These are phyloP conservation scores for Pyrenopolyporus hunteri DNA, from an alignment of 495 filamentous ascomycete genomes.

Conservation along the genomic window DNA sequence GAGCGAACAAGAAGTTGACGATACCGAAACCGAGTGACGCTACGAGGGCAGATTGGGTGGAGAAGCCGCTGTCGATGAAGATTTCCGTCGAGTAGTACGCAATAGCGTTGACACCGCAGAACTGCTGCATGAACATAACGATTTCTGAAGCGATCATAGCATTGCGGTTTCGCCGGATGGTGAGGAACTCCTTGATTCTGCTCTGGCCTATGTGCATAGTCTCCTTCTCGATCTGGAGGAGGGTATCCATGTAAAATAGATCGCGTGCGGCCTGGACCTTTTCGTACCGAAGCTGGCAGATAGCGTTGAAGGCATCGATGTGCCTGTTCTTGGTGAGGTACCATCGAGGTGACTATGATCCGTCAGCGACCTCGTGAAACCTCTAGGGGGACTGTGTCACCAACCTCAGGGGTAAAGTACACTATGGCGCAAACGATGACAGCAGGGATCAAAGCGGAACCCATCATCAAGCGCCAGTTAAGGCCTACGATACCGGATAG, in stretches of 20 bases:
- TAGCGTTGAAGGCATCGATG: constrained; percentile 67
- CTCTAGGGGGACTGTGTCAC: not conserved
- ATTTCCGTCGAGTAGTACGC: constrained; percentile 73
- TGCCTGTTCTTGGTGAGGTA: constrained; percentile 75
- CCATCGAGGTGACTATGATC: constrained; percentile 64
- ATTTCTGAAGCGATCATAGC: constrained; percentile 75
- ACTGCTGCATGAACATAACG: constrained; percentile 89
- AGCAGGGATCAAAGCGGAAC: constrained; percentile 75
- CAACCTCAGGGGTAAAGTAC: constrained; percentile 74
- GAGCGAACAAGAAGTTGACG: constrained; percentile 80
- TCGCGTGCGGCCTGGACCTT: constrained; percentile 82
- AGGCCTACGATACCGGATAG: constrained; percentile 62
- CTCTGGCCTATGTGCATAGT: constrained; percentile 64
- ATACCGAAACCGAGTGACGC: constrained; percentile 78
- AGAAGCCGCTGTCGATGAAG: constrained; percentile 65
- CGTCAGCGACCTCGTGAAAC: constrained; percentile 6
- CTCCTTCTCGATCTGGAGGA: constrained; percentile 69
- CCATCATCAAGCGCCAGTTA: constrained; percentile 88
- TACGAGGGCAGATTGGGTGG: constrained; percentile 60
- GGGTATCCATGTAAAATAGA: constrained; percentile 78
- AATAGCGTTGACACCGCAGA: constrained; percentile 70
- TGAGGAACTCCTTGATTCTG: constrained; percentile 72
- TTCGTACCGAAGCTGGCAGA: constrained; percentile 68
- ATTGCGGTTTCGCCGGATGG: constrained; percentile 75
- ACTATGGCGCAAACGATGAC: constrained; percentile 72